Percentiles rank a stretch among this genome's conserved stretches.
These are phyloP conservation scores for Zymoseptoria crescenta DNA, from an alignment of 2,329 filamentous ascomycete species.

Conservation along the genomic window DNA sequence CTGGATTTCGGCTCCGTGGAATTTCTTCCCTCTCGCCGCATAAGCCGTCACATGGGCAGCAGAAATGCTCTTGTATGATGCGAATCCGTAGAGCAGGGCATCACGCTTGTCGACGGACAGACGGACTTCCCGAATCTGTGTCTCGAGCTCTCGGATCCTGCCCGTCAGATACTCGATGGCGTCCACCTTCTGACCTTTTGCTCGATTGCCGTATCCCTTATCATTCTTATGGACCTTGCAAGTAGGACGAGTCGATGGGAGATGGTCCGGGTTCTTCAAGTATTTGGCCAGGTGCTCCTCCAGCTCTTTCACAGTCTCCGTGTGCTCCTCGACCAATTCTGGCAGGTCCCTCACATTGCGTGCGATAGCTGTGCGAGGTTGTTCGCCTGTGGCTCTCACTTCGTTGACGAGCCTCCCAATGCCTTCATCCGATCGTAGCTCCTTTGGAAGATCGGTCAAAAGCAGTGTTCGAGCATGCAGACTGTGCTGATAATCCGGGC, in stretches of 20 bases:
- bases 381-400: constrained; percentile 67
- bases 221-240: constrained; percentile 79
- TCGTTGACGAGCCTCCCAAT: constrained; percentile 75
- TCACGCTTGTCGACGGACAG: constrained; percentile 77
- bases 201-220: constrained; percentile 45
- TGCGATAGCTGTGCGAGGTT: constrained; percentile 74
- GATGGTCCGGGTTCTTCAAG: constrained; percentile 72
- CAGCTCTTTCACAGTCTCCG: constrained; percentile 69
- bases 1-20: constrained; percentile 65
- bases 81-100: constrained; percentile 86
- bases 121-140: constrained; percentile 76
- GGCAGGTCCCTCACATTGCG: constrained; percentile 89
- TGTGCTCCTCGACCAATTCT: constrained; percentile 74
- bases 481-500: constrained; percentile 78
- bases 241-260: constrained; percentile 68
- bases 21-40: constrained; percentile 69
- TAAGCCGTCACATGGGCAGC: constrained; percentile 86
- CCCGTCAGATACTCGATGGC: constrained; percentile 88
- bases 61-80: constrained; percentile 80
- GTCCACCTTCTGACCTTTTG: constrained; percentile 70
- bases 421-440: constrained; percentile 75
- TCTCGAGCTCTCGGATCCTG: constrained; percentile 73
- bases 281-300: constrained; percentile 84
- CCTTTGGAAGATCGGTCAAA: constrained; percentile 74
- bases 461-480: constrained; percentile 64